Evolutionary conservation across 805 yeast genomes (phyloP), one percentile per base, ranked within the genome.

Genomic region (Metschnikowia amazonensis): DNA sequence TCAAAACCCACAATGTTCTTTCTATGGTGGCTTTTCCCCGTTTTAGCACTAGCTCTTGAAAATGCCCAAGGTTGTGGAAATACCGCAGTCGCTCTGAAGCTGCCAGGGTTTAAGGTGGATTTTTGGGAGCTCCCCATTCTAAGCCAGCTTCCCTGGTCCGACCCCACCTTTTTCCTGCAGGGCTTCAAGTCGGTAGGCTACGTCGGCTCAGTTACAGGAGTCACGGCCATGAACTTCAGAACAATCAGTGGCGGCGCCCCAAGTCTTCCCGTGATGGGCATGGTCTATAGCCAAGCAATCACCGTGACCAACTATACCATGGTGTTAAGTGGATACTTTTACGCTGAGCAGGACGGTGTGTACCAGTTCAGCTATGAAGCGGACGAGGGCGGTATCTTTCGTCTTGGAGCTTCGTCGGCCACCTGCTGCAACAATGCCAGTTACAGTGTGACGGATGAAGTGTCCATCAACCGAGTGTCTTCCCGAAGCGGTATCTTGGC

Each of bases 391-490:
- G 39, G 39, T 11, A 24, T 36, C 14, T n/a, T 36, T 8, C 14
- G 13, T 10, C 14, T 36, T 6, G 39, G 39, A 13, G 20, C 20
- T 8, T 28, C 29, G 4, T 6, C 5, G 13, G 13, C 13, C n/a
- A 6, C 3, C 4, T 52, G 56, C 36, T 52, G 56, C 38, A 36
- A 46, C 24, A 49, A 52, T 32, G 50, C 56, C 7, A 36, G 45
- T 9, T 47, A 47, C 3, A 39, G 45, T 35, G 52, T 50, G 4
- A 37, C 48, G 13, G 44, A 46, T 2, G 43, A 35, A 10, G 49
- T 36, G 35, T 4, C 35, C 6, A 46, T 46, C 42, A 21, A 42
- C 36, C 47, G 42, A 3, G 36, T 51, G 21, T 48, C 51, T 1
- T 48, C 47, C 1, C 21, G 24, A 5, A 50, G 52, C 3, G 52